Evolutionary conservation across 345 rosid species (phyloP).

Genomic region (Bruguiera sexangula): DNA sequence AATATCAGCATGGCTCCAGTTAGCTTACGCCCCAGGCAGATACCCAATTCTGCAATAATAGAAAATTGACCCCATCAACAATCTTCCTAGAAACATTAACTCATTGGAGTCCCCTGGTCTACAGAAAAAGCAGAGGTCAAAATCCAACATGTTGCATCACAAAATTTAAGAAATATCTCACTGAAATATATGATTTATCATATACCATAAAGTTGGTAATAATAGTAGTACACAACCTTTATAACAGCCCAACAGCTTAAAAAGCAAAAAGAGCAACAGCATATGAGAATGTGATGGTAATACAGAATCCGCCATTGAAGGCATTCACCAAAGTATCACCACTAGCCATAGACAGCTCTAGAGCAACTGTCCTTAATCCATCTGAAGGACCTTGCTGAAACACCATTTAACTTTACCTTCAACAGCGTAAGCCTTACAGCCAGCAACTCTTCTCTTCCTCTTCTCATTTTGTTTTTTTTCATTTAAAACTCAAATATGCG

Average conservation of each 20-base stretch:
- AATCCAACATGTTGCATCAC: background rate
- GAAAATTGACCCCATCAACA: no score
- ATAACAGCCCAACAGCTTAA: background rate
- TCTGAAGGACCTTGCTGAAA: constrained; percentile 56
- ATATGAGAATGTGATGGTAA: no score
- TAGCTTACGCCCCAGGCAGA: background rate
- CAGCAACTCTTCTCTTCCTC: constrained; percentile 66
- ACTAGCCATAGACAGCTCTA: constrained; percentile 41
- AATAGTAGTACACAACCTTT: no score
- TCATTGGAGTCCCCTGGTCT: background rate
- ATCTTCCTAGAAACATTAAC: background rate
- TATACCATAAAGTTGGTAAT: no score
- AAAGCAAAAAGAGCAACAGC: background rate
- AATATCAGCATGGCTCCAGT: background rate
- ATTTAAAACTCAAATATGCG: no score
- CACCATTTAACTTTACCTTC: constrained; percentile 78
- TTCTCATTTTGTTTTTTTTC: constrained; percentile 7
- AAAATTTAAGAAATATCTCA: background rate
- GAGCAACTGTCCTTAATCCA: constrained; percentile 58
- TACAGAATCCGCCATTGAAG: no score
- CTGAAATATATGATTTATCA: no score
- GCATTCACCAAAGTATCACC: constrained; percentile 6
- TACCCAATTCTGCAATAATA: background rate
- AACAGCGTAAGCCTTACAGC: constrained; percentile 62
- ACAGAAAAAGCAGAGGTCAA: no score